A percentile compares a stretch with the other conserved stretches of the same genome.
These are phyloP conservation scores for Mycena maculata DNA, from an alignment of 768 basidiomycete species.

Conservation along the genomic window DNA sequence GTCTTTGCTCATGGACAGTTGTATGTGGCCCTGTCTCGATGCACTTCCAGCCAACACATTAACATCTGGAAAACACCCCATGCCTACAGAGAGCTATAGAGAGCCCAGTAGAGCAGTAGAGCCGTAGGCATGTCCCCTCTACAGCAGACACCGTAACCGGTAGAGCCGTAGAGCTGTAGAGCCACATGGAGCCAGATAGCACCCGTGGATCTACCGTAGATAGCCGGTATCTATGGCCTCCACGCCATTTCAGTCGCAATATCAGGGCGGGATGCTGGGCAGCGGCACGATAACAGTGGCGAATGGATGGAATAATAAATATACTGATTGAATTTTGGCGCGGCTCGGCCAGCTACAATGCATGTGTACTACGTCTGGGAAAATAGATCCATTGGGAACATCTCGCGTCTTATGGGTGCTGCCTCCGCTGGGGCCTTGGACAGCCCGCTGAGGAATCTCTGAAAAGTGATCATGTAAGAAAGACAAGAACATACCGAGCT, in stretches of 20 bases:
- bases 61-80: slow-evolving; percentile 10
- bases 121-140: slow-evolving; percentile 5
- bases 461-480: neutral
- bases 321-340: neutral
- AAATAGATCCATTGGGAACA: neutral
- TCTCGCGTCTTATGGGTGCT: neutral
- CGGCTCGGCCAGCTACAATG: neutral
- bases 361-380: neutral
- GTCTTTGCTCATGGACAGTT: too few relatives aligned
- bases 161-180: neutral
- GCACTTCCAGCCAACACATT: too few relatives aligned
- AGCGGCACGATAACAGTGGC: too few relatives aligned
- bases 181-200: neutral
- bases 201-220: neutral
- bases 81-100: neutral
- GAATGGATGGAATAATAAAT: neutral
- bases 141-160: neutral
- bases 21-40: too few relatives aligned
- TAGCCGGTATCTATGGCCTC: neutral
- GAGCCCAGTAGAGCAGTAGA: slow-evolving; percentile 4
- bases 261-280: too few relatives aligned
- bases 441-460: neutral
- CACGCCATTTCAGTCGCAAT: neutral
- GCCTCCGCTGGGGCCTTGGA: neutral
- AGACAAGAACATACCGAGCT: neutral